phyloP scores from a whole-genome alignment of 2,329 filamentous ascomycete genomes.

The Hortaea sp. region DNA sequence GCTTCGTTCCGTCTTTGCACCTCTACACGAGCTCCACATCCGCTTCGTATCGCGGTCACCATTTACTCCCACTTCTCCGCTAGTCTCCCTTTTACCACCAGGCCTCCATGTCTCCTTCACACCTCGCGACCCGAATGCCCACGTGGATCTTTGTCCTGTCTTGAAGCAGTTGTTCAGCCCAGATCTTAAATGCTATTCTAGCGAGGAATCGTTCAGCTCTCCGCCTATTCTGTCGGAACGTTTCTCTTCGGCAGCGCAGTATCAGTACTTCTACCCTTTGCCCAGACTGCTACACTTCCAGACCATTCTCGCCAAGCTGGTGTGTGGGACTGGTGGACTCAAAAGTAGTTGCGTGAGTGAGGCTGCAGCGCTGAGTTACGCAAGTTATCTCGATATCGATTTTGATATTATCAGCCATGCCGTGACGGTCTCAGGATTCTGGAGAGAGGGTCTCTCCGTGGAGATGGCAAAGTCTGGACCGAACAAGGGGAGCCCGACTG shows the following conservation, averaged over 20 bases:
- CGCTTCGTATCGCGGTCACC: constrained; percentile 58
- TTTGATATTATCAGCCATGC: constrained; percentile 60
- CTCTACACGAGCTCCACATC: constrained; percentile 64
- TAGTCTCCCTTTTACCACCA: constrained; percentile 63
- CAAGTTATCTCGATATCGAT: constrained; percentile 64
- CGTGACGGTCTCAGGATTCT: constrained; percentile 56
- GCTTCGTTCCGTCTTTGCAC: constrained; percentile 52
- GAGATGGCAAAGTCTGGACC: background rate
- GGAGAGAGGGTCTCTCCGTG: constrained; percentile 3
- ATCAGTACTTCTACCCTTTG: constrained; percentile 56
- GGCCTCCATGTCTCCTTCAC: constrained; percentile 76
- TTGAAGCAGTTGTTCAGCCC: constrained; percentile 49
- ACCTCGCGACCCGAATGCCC: constrained; percentile 34
- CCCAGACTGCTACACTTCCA: constrained; percentile 7
- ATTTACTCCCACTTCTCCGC: constrained; percentile 56
- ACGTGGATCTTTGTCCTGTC: constrained; percentile 45
- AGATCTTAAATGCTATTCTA: constrained; percentile 45
- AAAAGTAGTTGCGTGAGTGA: constrained; percentile 37
- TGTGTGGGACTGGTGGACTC: constrained; percentile 5
- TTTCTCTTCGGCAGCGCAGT: constrained; percentile 52
- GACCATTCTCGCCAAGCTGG: constrained; percentile 2
- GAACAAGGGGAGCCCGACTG: constrained; percentile 15
- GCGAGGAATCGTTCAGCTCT: constrained; percentile 24
- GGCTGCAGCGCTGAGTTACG: constrained; percentile 39
- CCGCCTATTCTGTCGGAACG: constrained; percentile 46